Percentiles rank a stretch among this genome's conserved stretches.
Conservation (phyloP, 2,329 filamentous ascomycete genomes). For the Aaosphaeria pasadenensis region DNA sequence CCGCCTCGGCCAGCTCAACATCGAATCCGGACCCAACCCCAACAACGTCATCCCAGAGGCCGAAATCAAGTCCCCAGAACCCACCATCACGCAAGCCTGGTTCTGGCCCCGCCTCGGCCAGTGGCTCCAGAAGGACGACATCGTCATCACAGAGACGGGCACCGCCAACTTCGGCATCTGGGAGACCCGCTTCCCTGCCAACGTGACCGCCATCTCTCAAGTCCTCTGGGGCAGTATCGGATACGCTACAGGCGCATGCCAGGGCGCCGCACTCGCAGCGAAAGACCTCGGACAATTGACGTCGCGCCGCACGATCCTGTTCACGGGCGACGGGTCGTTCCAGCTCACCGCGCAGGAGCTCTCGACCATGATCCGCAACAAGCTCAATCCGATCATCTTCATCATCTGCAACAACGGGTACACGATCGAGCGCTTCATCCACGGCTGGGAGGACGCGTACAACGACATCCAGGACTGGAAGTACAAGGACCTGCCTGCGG, state of each 20-base stretch:
- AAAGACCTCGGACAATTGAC: constrained; percentile 53
- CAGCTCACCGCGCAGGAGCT: constrained; percentile 83
- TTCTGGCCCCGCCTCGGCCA: constrained; percentile 75
- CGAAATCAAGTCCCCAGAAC: constrained; percentile 26
- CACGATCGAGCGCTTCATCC: constrained; percentile 85
- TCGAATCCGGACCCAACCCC: constrained; percentile 52
- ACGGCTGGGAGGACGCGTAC: constrained; percentile 75
- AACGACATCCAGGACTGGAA: constrained; percentile 80
- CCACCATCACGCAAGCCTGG: constrained; percentile 65
- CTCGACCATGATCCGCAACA: constrained; percentile 76
- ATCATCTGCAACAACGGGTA: constrained; percentile 86
- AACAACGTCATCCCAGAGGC: constrained; percentile 48
- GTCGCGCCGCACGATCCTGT: constrained; percentile 68
- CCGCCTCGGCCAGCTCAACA: constrained; percentile 55
- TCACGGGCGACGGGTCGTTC: constrained; percentile 86
- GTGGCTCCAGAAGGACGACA: constrained; percentile 69
- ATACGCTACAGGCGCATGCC: constrained; percentile 60
- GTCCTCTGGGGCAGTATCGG: constrained; percentile 70
- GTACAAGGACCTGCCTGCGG: constrained; percentile 64
- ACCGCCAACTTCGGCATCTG: constrained; percentile 87
- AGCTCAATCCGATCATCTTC: constrained; percentile 76
- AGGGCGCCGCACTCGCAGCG: constrained; percentile 71
- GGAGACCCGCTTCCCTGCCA: constrained; percentile 74
- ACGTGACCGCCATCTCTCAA: constrained; percentile 78
- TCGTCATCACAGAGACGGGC: constrained; percentile 83